Evolutionary conservation across 768 basidiomycete species (phyloP), one percentile per base, ranked within the genome.

Genomic region (Trametes elegans): DNA sequence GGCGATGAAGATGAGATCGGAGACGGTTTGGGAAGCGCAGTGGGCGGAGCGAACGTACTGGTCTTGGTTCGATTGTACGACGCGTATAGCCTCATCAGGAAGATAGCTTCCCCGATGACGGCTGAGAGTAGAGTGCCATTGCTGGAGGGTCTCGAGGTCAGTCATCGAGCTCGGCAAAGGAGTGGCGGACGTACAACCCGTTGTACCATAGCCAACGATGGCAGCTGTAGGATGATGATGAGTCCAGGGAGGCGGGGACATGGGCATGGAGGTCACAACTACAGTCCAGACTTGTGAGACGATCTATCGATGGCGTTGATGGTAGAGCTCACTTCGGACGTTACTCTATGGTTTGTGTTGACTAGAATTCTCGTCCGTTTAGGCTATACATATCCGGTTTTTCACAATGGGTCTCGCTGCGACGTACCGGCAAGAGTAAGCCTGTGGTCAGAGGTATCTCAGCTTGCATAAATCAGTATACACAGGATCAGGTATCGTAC

Each of bases 31-130:
- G 2, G 6, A 18, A 5, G 3, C 18, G n/a, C 7, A 39, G n/a
- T n/a, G n/a, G n/a, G n/a, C n/a, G 1, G 36, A 24, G 5, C 16
- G 36, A n/a, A 44, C 49, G 34, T 14, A 56, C 55, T 35, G 11
- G 29, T 32, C 16, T 44, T 56, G 27, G 31, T 56, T 2, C 32
- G 48, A 8, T 49, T 34, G 32, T 56, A 56, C 1, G 55, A 44
- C 24, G 55, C 55, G 43, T 56, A 56, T 24, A 56, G 16, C 27
- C 55, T 28, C 55, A 56, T 29, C 19, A 56, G 13, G 34, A 56
- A 56, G 18, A 56, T 50, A 16, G 32, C 48, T 18, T 56, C 55
- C 7, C 55, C 55, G 10, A 56, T 8, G 14, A 56, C 26, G 1
- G 43, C 55, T 2, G 55, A 38, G 4, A 56, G 42, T 21, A 56